Base-by-base conservation (phyloP, 257 asterid species). In the Gentiana dahurica region DNA sequence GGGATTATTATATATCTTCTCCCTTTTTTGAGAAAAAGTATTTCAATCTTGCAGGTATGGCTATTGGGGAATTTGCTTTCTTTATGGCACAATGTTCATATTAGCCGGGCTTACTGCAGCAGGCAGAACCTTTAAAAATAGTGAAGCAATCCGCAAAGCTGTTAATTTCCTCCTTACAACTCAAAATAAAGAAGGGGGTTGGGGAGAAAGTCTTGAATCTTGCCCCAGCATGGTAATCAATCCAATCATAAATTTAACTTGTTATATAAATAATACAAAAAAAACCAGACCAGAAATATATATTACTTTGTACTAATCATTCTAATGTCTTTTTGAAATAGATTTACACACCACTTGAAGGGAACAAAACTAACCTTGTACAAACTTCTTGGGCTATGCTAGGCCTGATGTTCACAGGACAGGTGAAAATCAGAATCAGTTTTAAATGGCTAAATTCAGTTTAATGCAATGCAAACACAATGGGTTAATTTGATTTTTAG, bases 381-480 rank as follows among this genome's bases (percentile, higher is more conserved):
- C 95, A 84, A 53, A 84, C 96, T 43, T 78, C 95, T 7, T 84
- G 95, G 95, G 96, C 89, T 12, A 87, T 87, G 96, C 75, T 87
- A 13, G 90, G 95, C 12, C 85, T 87, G 12, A 75, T 84, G 81
- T 67, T 70, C 12, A 78, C 69, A 57, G 95, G 96, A 37, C 93
- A 87, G 90, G 95, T 86, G 36, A 41, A 71, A 36, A 34, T 37
- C 12, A 13, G 11, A 24, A 24, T 24, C 24, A 24, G 24, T 24
- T 24, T 24, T 24, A 24, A 24, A 24, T 24, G 24, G 24, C 24
- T 24, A 24, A 0, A 24, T 24, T 24, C 24, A 24, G 24, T 24
- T 24, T 24, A 24, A 24, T 24, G 24, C 24, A 24, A 1, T 24
- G 24, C 24, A 24, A 24, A n/a, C n/a, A n/a, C n/a, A n/a, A n/a